These are phyloP conservation scores for Xylaria hypoxylon DNA, from an alignment of 2,329 filamentous ascomycete species.

Conservation along the genomic window DNA sequence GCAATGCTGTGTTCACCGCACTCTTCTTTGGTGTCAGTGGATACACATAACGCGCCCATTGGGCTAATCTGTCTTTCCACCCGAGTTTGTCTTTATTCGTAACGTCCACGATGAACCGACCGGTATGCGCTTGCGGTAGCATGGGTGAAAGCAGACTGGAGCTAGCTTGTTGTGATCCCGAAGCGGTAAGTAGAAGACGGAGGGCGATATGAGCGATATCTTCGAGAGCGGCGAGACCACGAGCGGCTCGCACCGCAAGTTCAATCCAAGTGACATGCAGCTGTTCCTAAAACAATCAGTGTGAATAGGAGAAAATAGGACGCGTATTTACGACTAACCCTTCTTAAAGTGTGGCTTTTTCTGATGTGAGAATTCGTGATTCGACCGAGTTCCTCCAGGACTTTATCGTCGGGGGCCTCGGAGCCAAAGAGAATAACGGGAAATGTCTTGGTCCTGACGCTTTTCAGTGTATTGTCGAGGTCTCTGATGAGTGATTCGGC, in stretches of 20 bases:
- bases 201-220: slow-evolving; percentile 58
- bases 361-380: slow-evolving; percentile 52
- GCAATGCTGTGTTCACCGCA: slow-evolving; percentile 2
- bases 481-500: slow-evolving; percentile 53
- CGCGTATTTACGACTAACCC: slow-evolving; percentile 40
- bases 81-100: slow-evolving; percentile 49
- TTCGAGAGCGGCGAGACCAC: slow-evolving; percentile 49
- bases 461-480: slow-evolving; percentile 50
- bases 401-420: slow-evolving; percentile 40
- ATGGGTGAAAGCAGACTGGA: slow-evolving; percentile 42
- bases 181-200: slow-evolving; percentile 58
- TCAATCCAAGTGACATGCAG: slow-evolving; percentile 59
- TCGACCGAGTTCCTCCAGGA: slow-evolving; percentile 53
- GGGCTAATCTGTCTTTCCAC: slow-evolving; percentile 53
- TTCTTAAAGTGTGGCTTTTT: slow-evolving; percentile 36
- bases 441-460: slow-evolving; percentile 44
- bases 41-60: slow-evolving; percentile 53
- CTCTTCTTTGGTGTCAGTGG: slow-evolving; percentile 32
- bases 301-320: background rate
- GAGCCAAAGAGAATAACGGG: slow-evolving; percentile 44
- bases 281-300: slow-evolving; percentile 35
- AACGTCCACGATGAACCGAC: slow-evolving; percentile 50
- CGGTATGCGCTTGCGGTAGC: slow-evolving; percentile 27
- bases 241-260: slow-evolving; percentile 32
- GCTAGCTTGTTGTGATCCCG: slow-evolving; percentile 40